These are phyloP conservation scores for Monilinia aucupariae DNA, from an alignment of 2,329 filamentous ascomycete genomes.

Conservation along the genomic window DNA sequence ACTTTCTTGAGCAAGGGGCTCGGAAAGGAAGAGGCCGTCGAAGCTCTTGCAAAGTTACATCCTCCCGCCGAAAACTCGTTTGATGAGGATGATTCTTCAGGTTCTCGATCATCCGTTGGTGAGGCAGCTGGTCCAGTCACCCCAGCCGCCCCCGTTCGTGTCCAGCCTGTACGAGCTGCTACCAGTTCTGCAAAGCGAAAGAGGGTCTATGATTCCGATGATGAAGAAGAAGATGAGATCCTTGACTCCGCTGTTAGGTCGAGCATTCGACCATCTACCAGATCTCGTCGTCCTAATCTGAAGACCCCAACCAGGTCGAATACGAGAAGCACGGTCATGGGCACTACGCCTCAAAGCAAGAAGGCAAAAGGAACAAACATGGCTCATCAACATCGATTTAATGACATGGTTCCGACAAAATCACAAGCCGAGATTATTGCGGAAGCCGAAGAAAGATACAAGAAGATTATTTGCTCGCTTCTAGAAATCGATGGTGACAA, in stretches of 20 bases:
- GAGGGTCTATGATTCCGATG: neutral
- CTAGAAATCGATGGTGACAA: slow-evolving; percentile 10
- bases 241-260: slow-evolving; percentile 5
- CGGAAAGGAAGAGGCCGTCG: neutral
- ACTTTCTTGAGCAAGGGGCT: slow-evolving; percentile 17
- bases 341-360: neutral
- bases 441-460: slow-evolving; percentile 4
- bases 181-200: neutral
- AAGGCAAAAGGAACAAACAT: neutral
- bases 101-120: no score
- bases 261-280: neutral
- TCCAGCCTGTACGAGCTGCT: neutral
- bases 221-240: slow-evolving; percentile 15
- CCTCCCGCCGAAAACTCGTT: neutral
- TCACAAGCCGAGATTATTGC: neutral
- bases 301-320: slow-evolving; percentile 5
- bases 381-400: neutral
- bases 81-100: neutral
- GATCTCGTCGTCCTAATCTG: neutral
- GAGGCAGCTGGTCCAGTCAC: neutral
- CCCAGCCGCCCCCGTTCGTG: neutral
- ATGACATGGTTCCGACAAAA: neutral
- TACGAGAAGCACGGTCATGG: neutral
- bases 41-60: neutral
- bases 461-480: slow-evolving; percentile 15